Conservation (phyloP, 352 stramenopile genomes). For the Bremia lactucae region DNA sequence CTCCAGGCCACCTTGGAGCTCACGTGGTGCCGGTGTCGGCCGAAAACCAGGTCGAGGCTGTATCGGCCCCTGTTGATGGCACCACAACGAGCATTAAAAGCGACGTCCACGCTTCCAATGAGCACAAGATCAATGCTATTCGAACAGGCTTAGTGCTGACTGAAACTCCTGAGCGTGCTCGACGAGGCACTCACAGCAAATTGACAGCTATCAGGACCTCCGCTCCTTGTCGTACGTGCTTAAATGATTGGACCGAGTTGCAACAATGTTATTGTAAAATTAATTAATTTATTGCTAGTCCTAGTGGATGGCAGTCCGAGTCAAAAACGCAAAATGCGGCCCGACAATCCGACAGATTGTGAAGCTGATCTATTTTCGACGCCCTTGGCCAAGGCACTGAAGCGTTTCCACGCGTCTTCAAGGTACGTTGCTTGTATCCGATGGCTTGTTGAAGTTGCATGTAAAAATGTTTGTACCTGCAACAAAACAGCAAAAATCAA, state of each 20-base stretch:
- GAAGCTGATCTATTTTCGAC: slow-evolving; percentile 23
- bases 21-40: slow-evolving; percentile 33
- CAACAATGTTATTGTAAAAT: not conserved
- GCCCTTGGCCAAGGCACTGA: slow-evolving; percentile 36
- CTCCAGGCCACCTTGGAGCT: slow-evolving; percentile 36
- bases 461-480: slow-evolving; percentile 5
- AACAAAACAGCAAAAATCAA: not conserved
- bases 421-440: slow-evolving; percentile 15
- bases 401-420: slow-evolving; percentile 46
- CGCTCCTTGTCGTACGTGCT: slow-evolving; percentile 20
- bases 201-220: slow-evolving; percentile 5
- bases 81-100: too few species aligned
- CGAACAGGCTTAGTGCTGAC: slow-evolving; percentile 10
- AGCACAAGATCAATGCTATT: slow-evolving; percentile 1
- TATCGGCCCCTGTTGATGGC: too few species aligned
- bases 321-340: slow-evolving; percentile 61
- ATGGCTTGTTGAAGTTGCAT: slow-evolving; percentile 6
- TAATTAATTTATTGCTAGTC: slow-evolving; percentile 9
- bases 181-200: slow-evolving; percentile 18
- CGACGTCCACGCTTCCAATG: not conserved
- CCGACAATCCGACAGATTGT: slow-evolving; percentile 29
- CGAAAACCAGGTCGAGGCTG: slow-evolving; percentile 2
- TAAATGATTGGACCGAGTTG: not conserved
- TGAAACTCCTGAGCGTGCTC: slow-evolving; percentile 38
- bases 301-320: slow-evolving; percentile 45